Evolutionary conservation across 768 basidiomycete genomes (phyloP).

Genomic region (Suillus occidentalis): DNA sequence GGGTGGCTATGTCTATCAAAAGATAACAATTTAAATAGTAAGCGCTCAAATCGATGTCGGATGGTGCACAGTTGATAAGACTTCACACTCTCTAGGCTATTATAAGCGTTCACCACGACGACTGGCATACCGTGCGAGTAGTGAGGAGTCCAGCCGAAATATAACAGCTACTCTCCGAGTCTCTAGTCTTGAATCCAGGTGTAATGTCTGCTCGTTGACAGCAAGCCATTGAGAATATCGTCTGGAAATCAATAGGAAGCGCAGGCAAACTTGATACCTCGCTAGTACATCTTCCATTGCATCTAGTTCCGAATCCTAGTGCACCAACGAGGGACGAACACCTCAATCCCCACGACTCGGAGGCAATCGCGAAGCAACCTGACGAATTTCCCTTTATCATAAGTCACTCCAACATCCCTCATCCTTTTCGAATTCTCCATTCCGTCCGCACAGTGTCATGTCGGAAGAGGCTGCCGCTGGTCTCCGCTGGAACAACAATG

Average conservation of each 20-base stretch:
- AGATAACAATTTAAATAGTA: not conserved
- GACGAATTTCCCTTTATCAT: not conserved
- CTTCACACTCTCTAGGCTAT: not conserved
- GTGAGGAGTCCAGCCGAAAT: not conserved
- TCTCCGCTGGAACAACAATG: conserved; percentile 1
- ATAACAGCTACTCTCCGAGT: not conserved
- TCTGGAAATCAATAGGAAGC: not conserved
- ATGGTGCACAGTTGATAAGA: not conserved
- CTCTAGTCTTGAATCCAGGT: not conserved
- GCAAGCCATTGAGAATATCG: not conserved
- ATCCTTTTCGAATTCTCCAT: not conserved
- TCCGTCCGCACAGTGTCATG: not conserved
- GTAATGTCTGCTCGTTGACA: not conserved
- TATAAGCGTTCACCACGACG: not conserved
- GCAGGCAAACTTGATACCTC: not conserved
- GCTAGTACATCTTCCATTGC: not conserved
- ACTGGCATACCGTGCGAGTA: conserved; percentile 3
- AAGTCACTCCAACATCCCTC: not conserved
- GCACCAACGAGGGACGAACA: not conserved
- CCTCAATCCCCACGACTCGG: not conserved
- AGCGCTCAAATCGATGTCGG: not conserved
- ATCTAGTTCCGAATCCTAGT: not conserved
- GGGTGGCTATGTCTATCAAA: not conserved
- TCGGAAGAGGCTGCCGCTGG: not conserved
- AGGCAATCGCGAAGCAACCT: not conserved